A percentile compares a stretch with the other conserved stretches of the same genome.
These are phyloP conservation scores for Toxoplasma gondii DNA, from an alignment of 169 alveolate genomes.

Conservation along the genomic window DNA sequence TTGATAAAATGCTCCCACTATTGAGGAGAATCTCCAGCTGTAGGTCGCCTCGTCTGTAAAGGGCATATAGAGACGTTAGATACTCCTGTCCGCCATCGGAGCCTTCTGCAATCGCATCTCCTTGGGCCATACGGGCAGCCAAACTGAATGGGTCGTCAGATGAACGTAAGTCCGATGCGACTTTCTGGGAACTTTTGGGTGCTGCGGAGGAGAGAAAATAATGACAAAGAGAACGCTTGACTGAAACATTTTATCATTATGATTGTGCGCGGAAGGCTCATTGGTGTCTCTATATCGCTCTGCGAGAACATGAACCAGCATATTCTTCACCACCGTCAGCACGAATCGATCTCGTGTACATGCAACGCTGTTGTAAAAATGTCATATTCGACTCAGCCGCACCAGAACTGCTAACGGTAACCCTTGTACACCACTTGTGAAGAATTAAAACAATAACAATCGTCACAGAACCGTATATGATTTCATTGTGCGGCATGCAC, in stretches of 20 bases:
- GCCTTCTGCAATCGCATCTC: background rate
- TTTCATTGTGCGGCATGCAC: no score
- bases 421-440: background rate
- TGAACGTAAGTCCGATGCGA: background rate
- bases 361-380: no score
- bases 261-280: no score
- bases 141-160: background rate
- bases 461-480: no score
- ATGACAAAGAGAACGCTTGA: no score
- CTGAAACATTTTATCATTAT: no score
- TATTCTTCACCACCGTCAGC: no score
- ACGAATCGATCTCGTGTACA: no score
- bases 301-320: no score
- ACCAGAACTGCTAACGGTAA: background rate
- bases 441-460: no score
- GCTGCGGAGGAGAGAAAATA: background rate
- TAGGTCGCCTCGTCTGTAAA: constrained; percentile 58
- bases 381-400: no score
- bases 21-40: constrained; percentile 60
- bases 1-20: constrained; percentile 65
- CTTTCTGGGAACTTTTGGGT: background rate
- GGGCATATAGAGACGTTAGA: constrained; percentile 54
- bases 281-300: no score
- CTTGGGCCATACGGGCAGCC: background rate
- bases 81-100: constrained; percentile 46